phyloP scores from a whole-genome alignment of 257 asterid species.

The Eustoma russellianum region DNA sequence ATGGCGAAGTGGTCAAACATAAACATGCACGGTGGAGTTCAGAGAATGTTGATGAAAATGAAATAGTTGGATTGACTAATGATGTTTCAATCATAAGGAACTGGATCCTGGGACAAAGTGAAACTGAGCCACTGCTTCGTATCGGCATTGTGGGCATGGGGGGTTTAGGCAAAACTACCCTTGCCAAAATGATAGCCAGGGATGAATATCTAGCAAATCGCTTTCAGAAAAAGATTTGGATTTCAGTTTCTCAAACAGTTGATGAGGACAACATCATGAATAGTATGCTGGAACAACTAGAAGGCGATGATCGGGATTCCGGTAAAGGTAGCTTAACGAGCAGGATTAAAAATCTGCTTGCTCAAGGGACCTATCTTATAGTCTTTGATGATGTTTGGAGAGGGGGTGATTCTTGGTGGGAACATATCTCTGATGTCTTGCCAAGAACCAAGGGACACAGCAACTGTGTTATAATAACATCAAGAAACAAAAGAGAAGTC shows the following conservation, averaged over 20 bases:
- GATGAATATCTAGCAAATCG: constrained; percentile 5
- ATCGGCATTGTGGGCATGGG: constrained; percentile 24
- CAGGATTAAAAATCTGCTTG: constrained; percentile 10
- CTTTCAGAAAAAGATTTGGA: constrained; percentile 17
- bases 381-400: constrained; percentile 30
- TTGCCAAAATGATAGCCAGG: constrained; percentile 16
- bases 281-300: constrained; percentile 15
- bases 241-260: constrained; percentile 17
- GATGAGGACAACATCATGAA: constrained; percentile 14
- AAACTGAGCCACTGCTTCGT: constrained; percentile 7
- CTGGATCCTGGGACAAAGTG: constrained; percentile 15
- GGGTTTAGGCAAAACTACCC: constrained; percentile 29
- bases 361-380: constrained; percentile 10
- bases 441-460: constrained; percentile 8
- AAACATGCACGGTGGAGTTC: constrained; percentile 10
- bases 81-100: constrained; percentile 9
- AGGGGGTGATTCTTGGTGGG: constrained; percentile 20
- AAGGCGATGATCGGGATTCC: constrained; percentile 6
- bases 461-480: constrained; percentile 19
- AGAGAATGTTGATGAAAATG: constrained; percentile 10
- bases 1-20: not conserved
- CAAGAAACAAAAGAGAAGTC: constrained; percentile 11
- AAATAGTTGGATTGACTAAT: constrained; percentile 17
- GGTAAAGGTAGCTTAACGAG: constrained; percentile 7
- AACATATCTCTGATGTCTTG: constrained; percentile 11